These are phyloP conservation scores for Strigomonas culicis DNA, from an alignment of 208 protist species.

Conservation along the genomic window DNA sequence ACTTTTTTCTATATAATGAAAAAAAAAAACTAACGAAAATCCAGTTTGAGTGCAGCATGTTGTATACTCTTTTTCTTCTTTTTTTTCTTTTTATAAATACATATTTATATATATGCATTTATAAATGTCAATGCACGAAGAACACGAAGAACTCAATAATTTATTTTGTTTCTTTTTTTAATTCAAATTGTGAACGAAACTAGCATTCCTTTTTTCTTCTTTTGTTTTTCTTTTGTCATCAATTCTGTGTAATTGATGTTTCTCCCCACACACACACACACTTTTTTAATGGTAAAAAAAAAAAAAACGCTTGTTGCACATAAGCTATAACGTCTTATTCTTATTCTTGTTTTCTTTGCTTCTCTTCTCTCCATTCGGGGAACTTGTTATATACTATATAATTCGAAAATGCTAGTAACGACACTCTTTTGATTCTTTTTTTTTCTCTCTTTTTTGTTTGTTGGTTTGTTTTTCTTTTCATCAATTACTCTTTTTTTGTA, in stretches of 20 bases:
- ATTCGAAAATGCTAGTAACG: no score
- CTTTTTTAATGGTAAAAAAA: conserved; percentile 1
- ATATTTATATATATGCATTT: not conserved
- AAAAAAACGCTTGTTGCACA: no score
- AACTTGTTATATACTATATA: no score
- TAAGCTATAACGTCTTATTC: no score
- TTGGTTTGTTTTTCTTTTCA: conserved; percentile 10
- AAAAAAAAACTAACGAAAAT: no score
- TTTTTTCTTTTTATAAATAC: conserved; percentile 8
- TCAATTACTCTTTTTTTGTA: conserved; percentile 15
- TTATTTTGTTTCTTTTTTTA: conserved; percentile 10
- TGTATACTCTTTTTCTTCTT: not conserved
- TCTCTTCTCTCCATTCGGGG: not conserved
- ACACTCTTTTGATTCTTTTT: no score
- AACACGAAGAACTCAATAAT: conserved; percentile 9
- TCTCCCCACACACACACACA: conserved; percentile 1
- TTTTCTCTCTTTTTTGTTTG: conserved; percentile 12
- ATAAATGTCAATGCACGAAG: not conserved
- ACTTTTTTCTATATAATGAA: not conserved
- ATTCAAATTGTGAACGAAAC: conserved; percentile 10
- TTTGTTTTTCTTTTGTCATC: not conserved
- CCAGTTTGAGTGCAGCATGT: not conserved
- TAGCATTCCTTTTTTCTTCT: not conserved
- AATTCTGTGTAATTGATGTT: not conserved
- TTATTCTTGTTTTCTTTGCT: conserved; percentile 11